Evolutionary conservation across 371 early-diverging fungal species (phyloP), one percentile per base, ranked within the genome.

Genomic region (Zychaea mexicana): DNA sequence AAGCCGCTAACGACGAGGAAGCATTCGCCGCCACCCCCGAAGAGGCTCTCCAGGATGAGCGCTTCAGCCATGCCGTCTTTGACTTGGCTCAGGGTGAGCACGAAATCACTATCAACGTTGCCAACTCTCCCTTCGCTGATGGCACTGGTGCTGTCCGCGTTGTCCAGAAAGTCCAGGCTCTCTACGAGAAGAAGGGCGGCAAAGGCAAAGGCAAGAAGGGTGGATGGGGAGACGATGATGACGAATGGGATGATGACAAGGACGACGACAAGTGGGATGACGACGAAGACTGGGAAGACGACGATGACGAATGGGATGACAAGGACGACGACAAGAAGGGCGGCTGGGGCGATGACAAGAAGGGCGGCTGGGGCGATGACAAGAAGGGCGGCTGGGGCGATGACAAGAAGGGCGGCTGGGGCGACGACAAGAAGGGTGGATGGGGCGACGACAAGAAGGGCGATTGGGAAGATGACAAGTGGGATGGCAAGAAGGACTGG

Each of bases 61-160:
- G 67, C 26, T 66, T 74, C 53, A 70, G 74, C 67, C 70, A 70
- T 59, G 67, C 53, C 39, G 55, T 36, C 38, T 68, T 66, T 32
- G 54, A 59, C 24, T 65, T 73, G 30, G 64, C 53, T 19, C 60
- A 60, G 22, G 73, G 77, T 49, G 21, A 52, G n/a, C 73, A 77
- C 54, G 66, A 71, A 28, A 73, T 77, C 49, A 66, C 70, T 2
- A 65, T 77, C 63, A 73, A 70, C 33, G 68, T 68, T 36, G 64
- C 69, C 56, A 62, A 70, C 32, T 61, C 77, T 8, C 60, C 63
- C 38, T 52, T 52, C n/a, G 65, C 55, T 46, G 57, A 56, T 28
- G 77, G 73, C 33, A 58, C 67, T 38, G 77, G 73, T 52, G 77
- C 73, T 39, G 22, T 73, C 45, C 71, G 77, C 27, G 58, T 77